Conservation (phyloP, 2,329 filamentous ascomycete genomes). For the Beauveria varroae region DNA sequence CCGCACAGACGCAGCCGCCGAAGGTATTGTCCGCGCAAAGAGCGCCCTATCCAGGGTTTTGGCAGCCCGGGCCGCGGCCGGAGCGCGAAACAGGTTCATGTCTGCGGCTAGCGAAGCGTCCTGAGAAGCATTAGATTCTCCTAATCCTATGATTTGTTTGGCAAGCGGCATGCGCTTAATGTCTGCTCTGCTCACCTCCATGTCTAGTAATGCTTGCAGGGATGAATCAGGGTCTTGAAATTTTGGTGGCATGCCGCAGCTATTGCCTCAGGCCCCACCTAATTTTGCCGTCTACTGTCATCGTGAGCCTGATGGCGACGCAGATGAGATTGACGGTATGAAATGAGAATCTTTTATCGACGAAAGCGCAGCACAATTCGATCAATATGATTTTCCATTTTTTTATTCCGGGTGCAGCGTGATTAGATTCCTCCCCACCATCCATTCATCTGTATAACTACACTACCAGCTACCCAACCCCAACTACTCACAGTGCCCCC, state of each 20-base stretch:
- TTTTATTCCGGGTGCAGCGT: not conserved
- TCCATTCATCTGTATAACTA: too few species aligned
- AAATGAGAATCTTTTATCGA: not conserved
- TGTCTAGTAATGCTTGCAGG: conserved; percentile 2
- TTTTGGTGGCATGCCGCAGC: not conserved
- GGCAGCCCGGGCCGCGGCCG: conserved; percentile 66
- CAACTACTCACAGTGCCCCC: not conserved
- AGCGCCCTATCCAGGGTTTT: conserved; percentile 74
- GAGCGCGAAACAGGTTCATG: conserved; percentile 65
- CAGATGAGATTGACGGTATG: not conserved
- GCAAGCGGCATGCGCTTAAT: not conserved
- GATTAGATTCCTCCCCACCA: not conserved
- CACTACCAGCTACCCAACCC: not conserved
- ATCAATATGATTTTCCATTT: not conserved
- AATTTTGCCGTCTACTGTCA: not conserved
- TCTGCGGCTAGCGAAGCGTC: conserved; percentile 19
- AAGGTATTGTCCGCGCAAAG: conserved; percentile 68
- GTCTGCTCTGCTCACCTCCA: conserved; percentile 3
- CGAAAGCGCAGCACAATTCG: not conserved
- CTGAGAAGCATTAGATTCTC: not conserved
- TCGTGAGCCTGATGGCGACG: not conserved
- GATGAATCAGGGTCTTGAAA: not conserved
- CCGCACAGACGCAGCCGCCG: conserved; percentile 70
- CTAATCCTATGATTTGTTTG: not conserved
- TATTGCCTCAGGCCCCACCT: conserved; percentile 11